phyloP scores from a whole-genome alignment of 2,329 filamentous ascomycete genomes.

The Venturia asperata region DNA sequence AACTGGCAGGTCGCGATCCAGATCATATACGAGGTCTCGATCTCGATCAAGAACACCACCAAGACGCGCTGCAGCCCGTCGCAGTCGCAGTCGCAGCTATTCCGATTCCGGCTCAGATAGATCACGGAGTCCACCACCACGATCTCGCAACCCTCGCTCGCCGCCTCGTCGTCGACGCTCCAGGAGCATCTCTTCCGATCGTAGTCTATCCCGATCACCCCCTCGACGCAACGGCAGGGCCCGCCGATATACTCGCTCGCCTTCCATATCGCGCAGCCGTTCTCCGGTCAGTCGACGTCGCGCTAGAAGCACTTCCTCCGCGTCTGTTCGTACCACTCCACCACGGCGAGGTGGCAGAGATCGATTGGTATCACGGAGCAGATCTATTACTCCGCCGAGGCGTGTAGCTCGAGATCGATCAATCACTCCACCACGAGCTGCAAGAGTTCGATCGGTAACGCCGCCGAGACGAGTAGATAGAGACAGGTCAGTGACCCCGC shows the following conservation, averaged over 20 bases:
- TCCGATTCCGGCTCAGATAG: conserved; percentile 16
- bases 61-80: conserved; percentile 20
- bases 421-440: conserved; percentile 12
- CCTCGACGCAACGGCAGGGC: conserved; percentile 23
- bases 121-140: conserved; percentile 20
- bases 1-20: conserved; percentile 47
- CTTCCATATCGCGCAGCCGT: conserved; percentile 20
- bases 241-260: conserved; percentile 19
- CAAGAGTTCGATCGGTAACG: conserved; percentile 20
- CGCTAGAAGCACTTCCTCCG: conserved; percentile 13
- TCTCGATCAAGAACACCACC: conserved; percentile 24
- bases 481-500: conserved; percentile 6
- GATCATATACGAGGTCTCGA: conserved; percentile 23
- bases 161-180: conserved; percentile 19
- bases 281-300: conserved; percentile 14
- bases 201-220: conserved; percentile 24
- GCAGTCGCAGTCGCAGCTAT: neutral
- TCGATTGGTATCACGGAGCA: conserved; percentile 15
- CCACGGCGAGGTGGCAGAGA: conserved; percentile 10
- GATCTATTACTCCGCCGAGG: conserved; percentile 21
- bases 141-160: conserved; percentile 19
- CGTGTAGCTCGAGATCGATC: conserved; percentile 14
- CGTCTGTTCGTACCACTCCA: neutral
- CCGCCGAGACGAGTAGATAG: conserved; percentile 20
- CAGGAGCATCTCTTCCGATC: conserved; percentile 16